phyloP scores from a whole-genome alignment of 305 asterid species.

The Fraxinus latifolia region DNA sequence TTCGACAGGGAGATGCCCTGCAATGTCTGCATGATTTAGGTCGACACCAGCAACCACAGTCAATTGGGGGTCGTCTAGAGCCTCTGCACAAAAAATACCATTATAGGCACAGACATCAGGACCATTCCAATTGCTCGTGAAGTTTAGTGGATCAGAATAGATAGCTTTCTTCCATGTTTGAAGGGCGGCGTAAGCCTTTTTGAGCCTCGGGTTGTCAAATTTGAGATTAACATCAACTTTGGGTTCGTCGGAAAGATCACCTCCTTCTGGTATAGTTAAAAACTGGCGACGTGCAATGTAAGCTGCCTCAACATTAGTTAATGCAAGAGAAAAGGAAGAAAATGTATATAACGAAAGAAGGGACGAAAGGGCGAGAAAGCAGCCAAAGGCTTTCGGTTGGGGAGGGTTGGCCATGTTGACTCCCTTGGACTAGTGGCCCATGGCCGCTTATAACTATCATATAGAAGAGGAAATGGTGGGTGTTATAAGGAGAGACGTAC shows the following conservation, averaged over 20 bases:
- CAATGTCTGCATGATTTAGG: conserved; percentile 61
- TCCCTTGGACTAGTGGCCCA: conserved; percentile 32
- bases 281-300: conserved; percentile 20
- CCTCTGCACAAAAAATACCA: conserved; percentile 57
- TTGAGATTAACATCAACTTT: background rate
- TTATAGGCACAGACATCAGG: conserved; percentile 59
- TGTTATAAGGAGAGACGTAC: conserved; percentile 1
- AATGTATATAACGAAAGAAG: conserved; percentile 16
- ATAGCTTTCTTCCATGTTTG: conserved; percentile 52
- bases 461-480: conserved; percentile 10
- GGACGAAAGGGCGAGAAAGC: conserved; percentile 26
- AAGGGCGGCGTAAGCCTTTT: conserved; percentile 49
- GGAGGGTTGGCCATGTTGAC: conserved; percentile 22
- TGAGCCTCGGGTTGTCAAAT: conserved; percentile 43
- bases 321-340: conserved; percentile 24
- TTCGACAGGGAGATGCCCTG: conserved; percentile 65
- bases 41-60: conserved; percentile 85
- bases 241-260: background rate
- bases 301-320: conserved; percentile 12
- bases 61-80: conserved; percentile 42
- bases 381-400: conserved; percentile 39
- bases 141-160: conserved; percentile 54
- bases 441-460: conserved; percentile 25
- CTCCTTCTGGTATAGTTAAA: conserved; percentile 11
- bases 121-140: conserved; percentile 64